Percentiles rank a stretch among this genome's conserved stretches.
Conservation (phyloP, 1,139 yeast genomes). For the Tardiomyces depauwii region DNA sequence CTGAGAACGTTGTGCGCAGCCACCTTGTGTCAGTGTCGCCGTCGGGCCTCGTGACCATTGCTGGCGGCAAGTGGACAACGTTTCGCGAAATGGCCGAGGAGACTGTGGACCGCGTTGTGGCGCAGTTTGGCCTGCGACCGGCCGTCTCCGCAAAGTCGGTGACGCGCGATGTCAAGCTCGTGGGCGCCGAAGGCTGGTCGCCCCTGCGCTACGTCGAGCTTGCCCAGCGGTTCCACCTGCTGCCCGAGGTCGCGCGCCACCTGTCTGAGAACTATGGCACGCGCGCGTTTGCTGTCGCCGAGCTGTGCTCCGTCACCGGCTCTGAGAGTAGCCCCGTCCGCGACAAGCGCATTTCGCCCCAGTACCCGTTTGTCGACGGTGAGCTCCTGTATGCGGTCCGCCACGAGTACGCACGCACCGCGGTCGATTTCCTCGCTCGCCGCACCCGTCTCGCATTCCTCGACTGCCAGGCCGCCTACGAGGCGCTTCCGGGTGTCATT, state of each 20-base stretch:
- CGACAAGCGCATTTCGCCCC: constrained; percentile 33
- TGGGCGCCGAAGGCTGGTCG: constrained; percentile 63
- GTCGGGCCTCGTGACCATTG: constrained; percentile 72
- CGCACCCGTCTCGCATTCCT: constrained; percentile 89
- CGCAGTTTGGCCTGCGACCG: constrained; percentile 34
- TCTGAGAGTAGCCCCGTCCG: constrained; percentile 22
- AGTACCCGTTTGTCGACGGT: constrained; percentile 87
- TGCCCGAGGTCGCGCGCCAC: constrained; percentile 70
- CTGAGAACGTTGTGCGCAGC: constrained; percentile 80
- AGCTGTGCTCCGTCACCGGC: constrained; percentile 35
- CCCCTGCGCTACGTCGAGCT: constrained; percentile 66
- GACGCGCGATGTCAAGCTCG: constrained; percentile 50
- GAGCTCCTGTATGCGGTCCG: constrained; percentile 75
- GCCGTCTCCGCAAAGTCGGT: constrained; percentile 39
- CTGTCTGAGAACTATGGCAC: constrained; percentile 84
- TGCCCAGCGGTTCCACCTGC: constrained; percentile 67
- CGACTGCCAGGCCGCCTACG: constrained; percentile 75
- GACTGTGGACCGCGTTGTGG: constrained; percentile 67
- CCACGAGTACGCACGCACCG: constrained; percentile 81
- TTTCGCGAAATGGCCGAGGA: constrained; percentile 97
- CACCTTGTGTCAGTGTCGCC: constrained; percentile 68
- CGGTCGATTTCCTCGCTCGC: constrained; percentile 84
- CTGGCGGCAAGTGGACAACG: constrained; percentile 99
- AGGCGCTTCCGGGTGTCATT: constrained; percentile 76
- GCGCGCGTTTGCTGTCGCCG: constrained; percentile 58